Evolutionary conservation across 1,284 basidiomycete genomes (phyloP), one percentile per base, ranked within the genome.

Genomic region (Garcileccinum viscosum): DNA sequence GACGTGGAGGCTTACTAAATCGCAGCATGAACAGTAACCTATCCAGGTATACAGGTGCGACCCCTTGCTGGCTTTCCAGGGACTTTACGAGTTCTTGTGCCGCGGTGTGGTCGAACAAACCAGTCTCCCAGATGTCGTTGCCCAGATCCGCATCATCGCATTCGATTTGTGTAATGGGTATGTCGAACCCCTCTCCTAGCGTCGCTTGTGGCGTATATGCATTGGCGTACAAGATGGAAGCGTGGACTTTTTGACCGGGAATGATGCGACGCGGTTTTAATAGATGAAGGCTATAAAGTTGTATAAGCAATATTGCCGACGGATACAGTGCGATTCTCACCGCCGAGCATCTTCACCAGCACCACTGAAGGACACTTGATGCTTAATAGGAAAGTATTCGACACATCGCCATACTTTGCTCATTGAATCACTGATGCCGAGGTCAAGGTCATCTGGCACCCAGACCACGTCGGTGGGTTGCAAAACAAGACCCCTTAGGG

Each of bases 211-310:
- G 73, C 32, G 58, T 64, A 40, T 76, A 74, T 5, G 32, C 47
- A 12, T 64, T 66, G 8, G 58, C 62, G 17, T 56, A 67, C n/a
- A 72, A 33, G 32, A 74, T 64, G 0, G 74, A 74, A 5, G 59
- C 63, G n/a, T 74, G 74, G 6, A 74, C 56, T 24, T 69, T 67
- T 35, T 76, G 73, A 32, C 74, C 74, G 2, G 72, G 70, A n/a
- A 76, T 69, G 37, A 74, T 68, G 35, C 63, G 62, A 40, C 70
- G 73, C 0, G 63, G 64, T 3, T 63, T 53, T 30, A 62, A 33
- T 9, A 35, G 58, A 44, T 74, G 73, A 40, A 32, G 27, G 12
- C 70, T 74, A 22, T n/a, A 22, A 14, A 22, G 17, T 17, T 17
- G 17, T 14, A 44, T 65, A 33, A 69, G 47, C 5, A 9, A 63